Conservation (phyloP, 768 basidiomycete genomes). For the Leucosporidium scottii region DNA sequence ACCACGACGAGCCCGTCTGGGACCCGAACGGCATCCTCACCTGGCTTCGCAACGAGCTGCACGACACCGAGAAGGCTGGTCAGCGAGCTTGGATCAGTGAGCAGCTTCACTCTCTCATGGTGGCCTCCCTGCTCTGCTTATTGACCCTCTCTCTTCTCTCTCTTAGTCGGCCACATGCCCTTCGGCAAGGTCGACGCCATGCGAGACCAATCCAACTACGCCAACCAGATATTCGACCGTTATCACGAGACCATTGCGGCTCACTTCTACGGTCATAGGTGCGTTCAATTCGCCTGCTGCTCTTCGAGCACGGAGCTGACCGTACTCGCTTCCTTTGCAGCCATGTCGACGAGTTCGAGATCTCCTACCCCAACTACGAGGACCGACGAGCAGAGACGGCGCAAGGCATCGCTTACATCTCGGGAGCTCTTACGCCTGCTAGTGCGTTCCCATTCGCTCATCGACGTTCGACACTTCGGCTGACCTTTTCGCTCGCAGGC, state of each 20-base stretch:
- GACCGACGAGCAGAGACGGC: constrained; percentile 49
- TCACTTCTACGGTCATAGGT: constrained; percentile 57
- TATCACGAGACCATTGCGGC: constrained; percentile 57
- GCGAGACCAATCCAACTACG: constrained; percentile 53
- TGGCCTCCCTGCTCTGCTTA: too few species aligned
- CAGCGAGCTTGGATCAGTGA: constrained; percentile 55
- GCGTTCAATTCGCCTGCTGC: constrained; percentile 6
- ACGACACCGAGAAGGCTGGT: constrained; percentile 56
- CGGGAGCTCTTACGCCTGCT: constrained; percentile 55
- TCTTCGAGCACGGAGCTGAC: constrained; percentile 44
- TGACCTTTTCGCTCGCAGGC: constrained; percentile 4
- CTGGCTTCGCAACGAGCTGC: constrained; percentile 53
- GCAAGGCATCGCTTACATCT: constrained; percentile 50
- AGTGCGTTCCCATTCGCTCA: constrained; percentile 41
- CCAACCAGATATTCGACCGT: constrained; percentile 56
- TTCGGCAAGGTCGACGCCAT: constrained; percentile 33
- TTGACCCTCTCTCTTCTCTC: not conserved
- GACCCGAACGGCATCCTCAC: constrained; percentile 59
- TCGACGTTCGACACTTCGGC: not conserved
- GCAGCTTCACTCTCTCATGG: not conserved
- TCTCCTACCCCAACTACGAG: constrained; percentile 55
- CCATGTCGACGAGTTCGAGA: constrained; percentile 51
- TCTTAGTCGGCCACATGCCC: constrained; percentile 36
- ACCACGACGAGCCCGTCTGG: constrained; percentile 48
- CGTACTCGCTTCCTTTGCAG: not conserved